These are phyloP conservation scores for Ganoderma sinense DNA, from an alignment of 1,284 basidiomycete genomes.

Conservation along the genomic window DNA sequence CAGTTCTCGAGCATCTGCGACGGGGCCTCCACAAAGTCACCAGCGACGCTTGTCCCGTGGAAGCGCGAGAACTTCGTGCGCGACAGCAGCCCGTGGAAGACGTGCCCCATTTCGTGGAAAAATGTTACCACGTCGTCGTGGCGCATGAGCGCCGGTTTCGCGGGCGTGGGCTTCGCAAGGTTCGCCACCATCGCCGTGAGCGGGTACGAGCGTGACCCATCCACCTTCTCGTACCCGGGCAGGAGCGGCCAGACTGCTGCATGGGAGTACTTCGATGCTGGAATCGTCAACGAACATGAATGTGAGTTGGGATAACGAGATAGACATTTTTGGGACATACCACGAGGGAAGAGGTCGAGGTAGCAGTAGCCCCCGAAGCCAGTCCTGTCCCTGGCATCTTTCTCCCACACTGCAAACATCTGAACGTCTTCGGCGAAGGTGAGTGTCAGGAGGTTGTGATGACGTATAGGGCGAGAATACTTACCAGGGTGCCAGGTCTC, in stretches of 20 bases:
- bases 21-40: conserved; percentile 89
- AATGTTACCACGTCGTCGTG: conserved; percentile 85
- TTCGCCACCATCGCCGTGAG: conserved; percentile 87
- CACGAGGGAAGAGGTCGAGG: conserved; percentile 87
- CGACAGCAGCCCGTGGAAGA: conserved; percentile 84
- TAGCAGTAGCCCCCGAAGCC: conserved; percentile 85
- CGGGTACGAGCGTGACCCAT: conserved; percentile 75
- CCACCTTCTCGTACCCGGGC: conserved; percentile 60
- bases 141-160: conserved; percentile 83
- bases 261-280: conserved; percentile 84
- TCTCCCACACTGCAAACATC: conserved; percentile 84
- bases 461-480: conserved; percentile 18
- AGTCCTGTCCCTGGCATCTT: conserved; percentile 69
- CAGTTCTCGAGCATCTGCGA: conserved; percentile 94
- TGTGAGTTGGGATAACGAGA: background rate
- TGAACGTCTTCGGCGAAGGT: conserved; percentile 64
- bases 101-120: conserved; percentile 89
- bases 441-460: background rate
- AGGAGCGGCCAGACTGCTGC: conserved; percentile 86
- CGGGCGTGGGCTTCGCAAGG: conserved; percentile 82
- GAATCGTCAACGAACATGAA: background rate
- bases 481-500: conserved; percentile 80
- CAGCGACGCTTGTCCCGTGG: conserved; percentile 81
- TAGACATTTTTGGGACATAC: conserved; percentile 46
- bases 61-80: conserved; percentile 78